Evolutionary conservation across 768 basidiomycete genomes (phyloP), one percentile per base, ranked within the genome.

Genomic region (Hemileccinum impolitum): DNA sequence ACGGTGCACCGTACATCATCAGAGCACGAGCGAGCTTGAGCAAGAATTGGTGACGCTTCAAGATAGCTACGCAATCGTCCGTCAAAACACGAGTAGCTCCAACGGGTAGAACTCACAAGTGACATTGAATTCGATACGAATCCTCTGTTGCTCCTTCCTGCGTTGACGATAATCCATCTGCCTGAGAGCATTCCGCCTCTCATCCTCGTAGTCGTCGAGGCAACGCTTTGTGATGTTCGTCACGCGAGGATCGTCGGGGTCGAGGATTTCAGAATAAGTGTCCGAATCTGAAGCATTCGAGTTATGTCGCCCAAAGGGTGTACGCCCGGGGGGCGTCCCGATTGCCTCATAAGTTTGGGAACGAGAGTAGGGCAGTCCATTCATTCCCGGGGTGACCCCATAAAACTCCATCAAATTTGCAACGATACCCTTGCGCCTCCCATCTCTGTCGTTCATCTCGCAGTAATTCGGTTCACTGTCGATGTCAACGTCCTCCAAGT

Each of bases 1-100:
- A 92, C 0, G 93, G 92, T 15, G 93, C 90, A 5, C 93, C 92
- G 61, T 90, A 94, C 12, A 84, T 84, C 89, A 97, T 94, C 35
- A 96, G 74, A 15, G 90, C 84, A 52, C 85, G 80, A 14, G 92
- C 90, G 23, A 96, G 78, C 62, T 83, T 90, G 63, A 93, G 78
- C 30, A 96, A 70, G 69, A 95, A 97, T 47, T 82, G 81, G 55
- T 94, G 92, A 48, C 94, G 79, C 52, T 85, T 79, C 38, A 87
- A 69, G 64, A 93, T 82, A 13, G 89, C 93, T 84, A 50, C 38
- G n/a, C 21, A 28, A 13, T 50, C 19, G 23, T 19, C 19, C 30
- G 30, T 50, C 36, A 49, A 32, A 25, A 30, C 7, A 50, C 23
- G 50, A 28, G 42, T 38, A 36, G 38, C 43, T 42, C 18, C 31